Evolutionary conservation across 257 asterid genomes (phyloP), one percentile per base, ranked within the genome.

Genomic region (Verbena officinalis): DNA sequence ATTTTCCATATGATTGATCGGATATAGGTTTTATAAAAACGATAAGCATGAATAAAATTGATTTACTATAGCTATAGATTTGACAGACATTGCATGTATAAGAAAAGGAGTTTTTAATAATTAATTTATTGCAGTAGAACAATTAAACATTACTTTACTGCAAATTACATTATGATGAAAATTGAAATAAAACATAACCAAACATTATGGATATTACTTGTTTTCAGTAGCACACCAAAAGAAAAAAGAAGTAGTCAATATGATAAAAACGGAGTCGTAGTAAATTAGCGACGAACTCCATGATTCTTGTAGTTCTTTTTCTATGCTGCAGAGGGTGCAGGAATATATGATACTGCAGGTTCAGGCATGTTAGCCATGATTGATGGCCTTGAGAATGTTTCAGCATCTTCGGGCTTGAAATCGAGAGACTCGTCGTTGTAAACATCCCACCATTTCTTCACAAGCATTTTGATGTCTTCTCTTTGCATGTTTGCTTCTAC

Each of bases 261-360:
- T 22, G 45, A 71, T 56, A 21, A 23, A 27, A 0, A 64, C 7
- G 12, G 24, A 56, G 45, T 65, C 17, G 34, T 33, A 23, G 14
- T 10, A 19, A 36, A 38, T 55, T 54, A 21, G 57, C 13, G 50
- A 55, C 13, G 1, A 42, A 54, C n/a, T 59, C 43, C n/a, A 14
- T 49, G 15, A 2, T 55, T 24, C 2, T 2, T 57, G n/a, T n/a
- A n/a, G n/a, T n/a, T 57, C 13, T 34, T 60, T 55, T 45, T 13
- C 68, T 44, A 84, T 34, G 87, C 87, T 50, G 86, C 88, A 22
- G 91, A 75, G 15, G 91, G 87, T 15, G 91, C 87, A n/a, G 85
- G 75, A 46, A 81, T 66, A 62, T 74, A 81, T 36, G 87, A 67
- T 9, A 81, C 59, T 20, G 74, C 74, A 11, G 79, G 78, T 55